Conservation (phyloP, 2,329 filamentous ascomycete species). For the Harringtonia aguacate region DNA sequence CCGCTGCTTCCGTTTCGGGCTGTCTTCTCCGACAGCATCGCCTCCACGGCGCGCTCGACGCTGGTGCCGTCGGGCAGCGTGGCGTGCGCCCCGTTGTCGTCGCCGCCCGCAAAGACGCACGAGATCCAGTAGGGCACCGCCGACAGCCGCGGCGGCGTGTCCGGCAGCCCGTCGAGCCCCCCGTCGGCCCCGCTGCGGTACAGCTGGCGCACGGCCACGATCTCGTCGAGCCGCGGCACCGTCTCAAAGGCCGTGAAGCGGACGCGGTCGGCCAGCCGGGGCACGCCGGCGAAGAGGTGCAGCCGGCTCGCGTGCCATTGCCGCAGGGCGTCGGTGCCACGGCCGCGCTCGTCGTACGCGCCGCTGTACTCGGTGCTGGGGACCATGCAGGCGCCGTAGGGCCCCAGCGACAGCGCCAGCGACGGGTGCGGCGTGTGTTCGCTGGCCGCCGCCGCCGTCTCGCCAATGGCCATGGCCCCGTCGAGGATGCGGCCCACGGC, state of each 20-base stretch:
- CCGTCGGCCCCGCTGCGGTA: not conserved
- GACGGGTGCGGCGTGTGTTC: not conserved
- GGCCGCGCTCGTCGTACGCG: conserved; percentile 40
- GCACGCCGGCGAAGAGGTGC: conserved; percentile 33
- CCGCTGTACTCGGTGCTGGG: conserved; percentile 58
- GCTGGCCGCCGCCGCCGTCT: no score
- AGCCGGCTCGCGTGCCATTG: conserved; percentile 49
- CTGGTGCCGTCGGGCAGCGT: conserved; percentile 44
- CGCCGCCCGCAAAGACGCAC: conserved; percentile 45
- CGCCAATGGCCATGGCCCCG: conserved; percentile 32
- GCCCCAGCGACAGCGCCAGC: conserved; percentile 42
- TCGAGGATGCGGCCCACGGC: conserved; percentile 30
- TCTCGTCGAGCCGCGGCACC: conserved; percentile 50
- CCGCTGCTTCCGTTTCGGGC: no score
- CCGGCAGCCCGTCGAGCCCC: not conserved
- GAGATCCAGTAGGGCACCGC: conserved; percentile 45
- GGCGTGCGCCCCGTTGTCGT: conserved; percentile 17
- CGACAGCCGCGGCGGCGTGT: conserved; percentile 18
- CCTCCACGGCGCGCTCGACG: conserved; percentile 27
- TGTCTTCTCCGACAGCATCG: conserved; percentile 19
- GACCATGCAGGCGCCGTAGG: conserved; percentile 57
- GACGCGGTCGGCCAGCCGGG: conserved; percentile 27
- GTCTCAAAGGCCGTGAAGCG: conserved; percentile 55
- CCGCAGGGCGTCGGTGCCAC: conserved; percentile 30
- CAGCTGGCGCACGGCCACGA: conserved; percentile 40